Percentiles rank a stretch among this genome's conserved stretches.
These are phyloP conservation scores for Gynochthodes officinalis DNA, from an alignment of 257 asterid genomes.

Conservation along the genomic window DNA sequence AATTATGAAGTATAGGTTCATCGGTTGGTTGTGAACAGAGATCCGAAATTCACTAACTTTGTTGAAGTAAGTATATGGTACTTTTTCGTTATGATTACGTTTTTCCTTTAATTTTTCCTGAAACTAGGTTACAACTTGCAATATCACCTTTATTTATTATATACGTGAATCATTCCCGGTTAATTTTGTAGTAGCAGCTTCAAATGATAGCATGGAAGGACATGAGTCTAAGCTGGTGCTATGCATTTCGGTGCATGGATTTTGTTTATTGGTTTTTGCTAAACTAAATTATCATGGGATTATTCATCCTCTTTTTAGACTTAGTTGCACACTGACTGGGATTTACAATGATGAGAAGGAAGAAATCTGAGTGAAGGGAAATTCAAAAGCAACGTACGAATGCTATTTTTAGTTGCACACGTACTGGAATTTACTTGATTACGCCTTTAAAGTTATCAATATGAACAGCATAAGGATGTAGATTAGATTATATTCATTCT, in stretches of 20 bases:
- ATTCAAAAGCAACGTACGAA: too few relatives aligned
- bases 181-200: too few relatives aligned
- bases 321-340: neutral
- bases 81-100: too few relatives aligned
- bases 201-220: too few relatives aligned
- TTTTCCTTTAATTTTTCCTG: neutral
- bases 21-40: constrained; percentile 82
- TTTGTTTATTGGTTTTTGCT: neutral
- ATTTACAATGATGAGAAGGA: too few relatives aligned
- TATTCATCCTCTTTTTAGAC: neutral
- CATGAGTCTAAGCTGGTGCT: neutral
- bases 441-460: neutral
- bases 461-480: neutral
- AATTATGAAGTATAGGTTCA: constrained; percentile 54
- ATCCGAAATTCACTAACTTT: constrained; percentile 88
- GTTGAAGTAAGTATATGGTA: constrained; percentile 57
- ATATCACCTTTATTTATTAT: too few relatives aligned
- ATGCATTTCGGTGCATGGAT: neutral
- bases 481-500: neutral
- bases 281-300: neutral
- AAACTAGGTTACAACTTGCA: constrained; percentile 1
- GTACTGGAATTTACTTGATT: neutral
- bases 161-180: too few relatives aligned
- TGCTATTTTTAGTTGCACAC: too few relatives aligned
- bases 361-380: too few relatives aligned